Conservation (phyloP, 2,329 filamentous ascomycete species). For the Dryadomyces sulphureus region DNA sequence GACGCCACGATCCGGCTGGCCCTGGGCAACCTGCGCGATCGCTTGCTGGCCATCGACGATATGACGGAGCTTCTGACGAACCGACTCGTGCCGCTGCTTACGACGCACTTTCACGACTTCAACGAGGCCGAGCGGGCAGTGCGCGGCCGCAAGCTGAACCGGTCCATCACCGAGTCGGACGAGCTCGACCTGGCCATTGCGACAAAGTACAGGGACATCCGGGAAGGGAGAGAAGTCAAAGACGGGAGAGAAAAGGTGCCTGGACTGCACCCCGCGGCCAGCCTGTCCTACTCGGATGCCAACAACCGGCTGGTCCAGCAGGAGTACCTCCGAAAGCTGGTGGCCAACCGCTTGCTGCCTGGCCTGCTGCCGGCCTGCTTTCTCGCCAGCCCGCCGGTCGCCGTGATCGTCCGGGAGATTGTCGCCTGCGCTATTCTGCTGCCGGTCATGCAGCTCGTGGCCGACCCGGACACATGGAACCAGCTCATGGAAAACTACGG, state of each 20-base stretch:
- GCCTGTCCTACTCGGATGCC: constrained; percentile 61
- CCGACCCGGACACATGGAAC: constrained; percentile 95
- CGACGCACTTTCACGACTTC: constrained; percentile 77
- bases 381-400: constrained; percentile 66
- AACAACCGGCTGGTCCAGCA: constrained; percentile 66
- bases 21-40: constrained; percentile 54
- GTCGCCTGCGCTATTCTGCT: constrained; percentile 83
- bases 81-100: constrained; percentile 74
- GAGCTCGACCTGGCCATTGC: constrained; percentile 92
- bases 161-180: constrained; percentile 87
- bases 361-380: constrained; percentile 58
- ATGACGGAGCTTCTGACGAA: constrained; percentile 71
- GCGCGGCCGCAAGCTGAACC: constrained; percentile 73
- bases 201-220: constrained; percentile 64
- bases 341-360: constrained; percentile 52
- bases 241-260: constrained; percentile 25
- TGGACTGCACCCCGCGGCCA: constrained; percentile 74
- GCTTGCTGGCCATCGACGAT: constrained; percentile 67
- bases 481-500: constrained; percentile 85
- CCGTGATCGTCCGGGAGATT: constrained; percentile 71
- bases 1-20: constrained; percentile 66
- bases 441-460: constrained; percentile 64
- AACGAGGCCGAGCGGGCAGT: constrained; percentile 80
- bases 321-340: constrained; percentile 68
- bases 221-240: not conserved